Conservation (phyloP, 257 asterid species). For the Ophiorrhiza pumila region DNA sequence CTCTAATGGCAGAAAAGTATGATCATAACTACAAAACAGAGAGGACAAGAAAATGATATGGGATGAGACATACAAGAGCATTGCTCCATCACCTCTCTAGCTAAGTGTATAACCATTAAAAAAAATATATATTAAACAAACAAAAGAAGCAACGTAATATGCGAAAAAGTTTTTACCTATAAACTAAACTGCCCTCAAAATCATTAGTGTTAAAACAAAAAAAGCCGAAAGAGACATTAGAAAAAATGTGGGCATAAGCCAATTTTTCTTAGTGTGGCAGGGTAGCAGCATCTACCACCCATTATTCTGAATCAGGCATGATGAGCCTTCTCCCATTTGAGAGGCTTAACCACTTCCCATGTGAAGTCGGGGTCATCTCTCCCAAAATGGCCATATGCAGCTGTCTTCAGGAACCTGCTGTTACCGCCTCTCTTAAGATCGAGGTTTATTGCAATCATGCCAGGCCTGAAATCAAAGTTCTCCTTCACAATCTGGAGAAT, state of each 20-base stretch:
- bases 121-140: neutral
- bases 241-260: neutral
- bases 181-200: too few relatives aligned
- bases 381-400: conserved; percentile 42
- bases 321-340: conserved; percentile 37
- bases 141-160: neutral
- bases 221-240: neutral
- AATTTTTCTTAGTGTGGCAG: neutral
- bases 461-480: conserved; percentile 45
- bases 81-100: neutral
- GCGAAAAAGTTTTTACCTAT: too few relatives aligned
- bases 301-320: conserved; percentile 19
- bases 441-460: conserved; percentile 38
- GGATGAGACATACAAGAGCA: neutral
- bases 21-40: neutral
- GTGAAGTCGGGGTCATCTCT: conserved; percentile 40
- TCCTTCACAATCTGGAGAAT: conserved; percentile 40
- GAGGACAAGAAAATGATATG: neutral
- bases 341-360: conserved; percentile 42
- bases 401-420: conserved; percentile 35
- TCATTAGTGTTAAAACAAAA: too few relatives aligned
- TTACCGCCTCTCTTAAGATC: conserved; percentile 39
- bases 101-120: neutral
- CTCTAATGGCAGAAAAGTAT: neutral
- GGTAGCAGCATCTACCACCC: neutral